Evolutionary conservation across 441 rosid genomes (phyloP).

Genomic region (Rhodomyrtus psidioides): DNA sequence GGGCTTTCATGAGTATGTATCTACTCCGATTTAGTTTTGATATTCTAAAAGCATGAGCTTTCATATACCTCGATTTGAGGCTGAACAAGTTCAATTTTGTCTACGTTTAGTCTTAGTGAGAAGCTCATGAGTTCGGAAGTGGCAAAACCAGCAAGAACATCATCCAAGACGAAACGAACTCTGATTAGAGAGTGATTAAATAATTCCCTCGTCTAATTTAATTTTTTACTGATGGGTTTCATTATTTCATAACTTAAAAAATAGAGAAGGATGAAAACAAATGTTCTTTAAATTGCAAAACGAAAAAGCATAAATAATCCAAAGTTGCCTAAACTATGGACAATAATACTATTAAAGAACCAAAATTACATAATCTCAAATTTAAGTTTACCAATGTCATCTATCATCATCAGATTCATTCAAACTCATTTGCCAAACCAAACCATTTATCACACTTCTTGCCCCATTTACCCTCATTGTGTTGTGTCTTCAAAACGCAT

Average conservation of each 20-base stretch:
- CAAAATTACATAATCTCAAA: neutral
- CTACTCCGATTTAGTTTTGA: neutral
- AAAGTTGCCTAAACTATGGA: too few species aligned
- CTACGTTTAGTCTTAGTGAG: neutral
- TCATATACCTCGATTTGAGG: neutral
- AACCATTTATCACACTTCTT: neutral
- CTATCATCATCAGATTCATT: neutral
- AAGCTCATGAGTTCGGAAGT: neutral
- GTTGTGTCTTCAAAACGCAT: neutral
- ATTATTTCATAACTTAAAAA: too few species aligned
- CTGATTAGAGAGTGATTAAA: rapidly evolving
- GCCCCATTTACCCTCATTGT: neutral
- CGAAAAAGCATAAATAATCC: too few species aligned
- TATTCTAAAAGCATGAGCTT: neutral
- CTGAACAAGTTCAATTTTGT: neutral
- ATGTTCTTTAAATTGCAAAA: too few species aligned
- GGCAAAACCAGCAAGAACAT: neutral
- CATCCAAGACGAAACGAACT: neutral
- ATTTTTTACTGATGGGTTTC: too few species aligned
- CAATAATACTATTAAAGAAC: too few species aligned
- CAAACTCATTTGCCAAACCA: neutral
- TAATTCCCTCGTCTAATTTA: neutral
- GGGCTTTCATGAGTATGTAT: too few species aligned
- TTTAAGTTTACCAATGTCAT: neutral
- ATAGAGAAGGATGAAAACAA: too few species aligned